phyloP scores from a whole-genome alignment of 2,329 filamentous ascomycete genomes.

The Lachnellula hyalina region DNA sequence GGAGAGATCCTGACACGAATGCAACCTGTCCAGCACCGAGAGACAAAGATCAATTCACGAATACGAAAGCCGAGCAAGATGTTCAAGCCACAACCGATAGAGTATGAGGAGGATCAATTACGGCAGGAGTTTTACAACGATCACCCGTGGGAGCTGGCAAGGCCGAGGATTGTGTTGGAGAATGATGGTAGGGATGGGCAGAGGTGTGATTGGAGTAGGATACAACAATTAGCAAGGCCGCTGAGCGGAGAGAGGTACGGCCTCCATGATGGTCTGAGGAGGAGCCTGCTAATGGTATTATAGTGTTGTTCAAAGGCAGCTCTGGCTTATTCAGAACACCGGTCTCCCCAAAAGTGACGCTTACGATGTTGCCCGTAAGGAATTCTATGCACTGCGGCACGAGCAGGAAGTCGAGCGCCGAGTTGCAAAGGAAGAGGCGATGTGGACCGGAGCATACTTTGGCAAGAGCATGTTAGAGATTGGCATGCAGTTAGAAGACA shows the following conservation, averaged over 20 bases:
- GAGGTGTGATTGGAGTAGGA: slow-evolving; percentile 70
- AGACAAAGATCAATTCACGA: slow-evolving; percentile 30
- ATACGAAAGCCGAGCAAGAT: slow-evolving; percentile 63
- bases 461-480: slow-evolving; percentile 70
- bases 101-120: slow-evolving; percentile 78
- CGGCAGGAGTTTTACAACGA: slow-evolving; percentile 82
- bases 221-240: slow-evolving; percentile 69
- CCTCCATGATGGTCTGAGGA: neutral
- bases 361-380: slow-evolving; percentile 81
- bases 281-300: slow-evolving; percentile 12
- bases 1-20: slow-evolving; percentile 53
- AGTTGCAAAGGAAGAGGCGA: slow-evolving; percentile 82
- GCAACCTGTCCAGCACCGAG: slow-evolving; percentile 43
- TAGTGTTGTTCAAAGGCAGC: slow-evolving; percentile 88
- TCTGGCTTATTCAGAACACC: slow-evolving; percentile 71
- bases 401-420: slow-evolving; percentile 76
- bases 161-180: slow-evolving; percentile 81
- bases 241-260: slow-evolving; percentile 79
- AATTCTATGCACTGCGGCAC: slow-evolving; percentile 84
- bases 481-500: slow-evolving; percentile 76
- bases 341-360: slow-evolving; percentile 60
- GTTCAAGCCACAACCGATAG: slow-evolving; percentile 73
- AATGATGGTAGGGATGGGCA: slow-evolving; percentile 76
- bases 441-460: slow-evolving; percentile 82
- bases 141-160: slow-evolving; percentile 94